phyloP scores from a whole-genome alignment of 2,329 filamentous ascomycete genomes.

The Diplocarpon mali region DNA sequence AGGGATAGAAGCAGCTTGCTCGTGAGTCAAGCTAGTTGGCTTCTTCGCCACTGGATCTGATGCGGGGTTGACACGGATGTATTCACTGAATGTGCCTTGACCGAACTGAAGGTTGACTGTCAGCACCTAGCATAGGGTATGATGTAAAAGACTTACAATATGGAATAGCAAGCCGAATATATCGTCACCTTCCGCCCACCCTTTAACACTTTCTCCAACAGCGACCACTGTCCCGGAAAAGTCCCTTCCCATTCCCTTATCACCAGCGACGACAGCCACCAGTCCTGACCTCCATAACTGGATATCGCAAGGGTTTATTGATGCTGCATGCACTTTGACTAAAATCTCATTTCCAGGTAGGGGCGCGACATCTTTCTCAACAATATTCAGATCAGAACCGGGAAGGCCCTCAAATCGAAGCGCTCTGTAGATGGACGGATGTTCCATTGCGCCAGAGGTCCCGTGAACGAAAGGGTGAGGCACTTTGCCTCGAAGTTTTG shows the following conservation, averaged over 20 bases:
- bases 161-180: conserved; percentile 27
- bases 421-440: conserved; percentile 13
- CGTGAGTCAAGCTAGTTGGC: conserved; percentile 31
- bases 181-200: conserved; percentile 28
- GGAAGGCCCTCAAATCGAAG: conserved; percentile 13
- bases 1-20: conserved; percentile 34
- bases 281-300: conserved; percentile 23
- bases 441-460: conserved; percentile 4
- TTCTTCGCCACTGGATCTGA: conserved; percentile 26
- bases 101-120: conserved; percentile 17
- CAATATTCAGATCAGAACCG: conserved; percentile 13
- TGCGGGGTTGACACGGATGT: conserved; percentile 20
- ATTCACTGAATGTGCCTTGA: conserved; percentile 24
- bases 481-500: too few species aligned
- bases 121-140: neutral
- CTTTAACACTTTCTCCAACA: conserved; percentile 26
- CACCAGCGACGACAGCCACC: conserved; percentile 19
- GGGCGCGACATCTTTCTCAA: conserved; percentile 17
- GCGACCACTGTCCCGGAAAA: conserved; percentile 26
- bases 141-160: conserved; percentile 12
- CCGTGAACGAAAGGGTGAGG: too few species aligned
- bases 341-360: conserved; percentile 20
- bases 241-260: conserved; percentile 25
- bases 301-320: conserved; percentile 24
- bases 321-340: conserved; percentile 23